phyloP scores from a whole-genome alignment of 1,139 yeast species.

The Debaryomycetaceae sp. region DNA sequence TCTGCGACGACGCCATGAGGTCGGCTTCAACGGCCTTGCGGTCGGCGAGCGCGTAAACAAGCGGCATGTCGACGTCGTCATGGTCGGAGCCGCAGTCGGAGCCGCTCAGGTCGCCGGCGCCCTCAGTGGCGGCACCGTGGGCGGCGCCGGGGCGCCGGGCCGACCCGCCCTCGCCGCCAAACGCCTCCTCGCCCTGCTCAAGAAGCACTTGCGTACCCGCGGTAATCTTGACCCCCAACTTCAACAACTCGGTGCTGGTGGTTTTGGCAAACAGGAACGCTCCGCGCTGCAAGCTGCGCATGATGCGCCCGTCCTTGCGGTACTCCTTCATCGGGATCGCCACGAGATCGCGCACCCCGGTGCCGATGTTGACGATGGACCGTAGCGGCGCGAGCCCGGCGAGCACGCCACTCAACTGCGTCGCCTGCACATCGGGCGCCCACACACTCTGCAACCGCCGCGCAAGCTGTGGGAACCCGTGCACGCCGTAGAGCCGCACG shows the following conservation, averaged over 20 bases:
- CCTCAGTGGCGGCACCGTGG: conserved; percentile 5
- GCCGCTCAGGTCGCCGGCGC: conserved; percentile 8
- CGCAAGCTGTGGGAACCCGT: conserved; percentile 65
- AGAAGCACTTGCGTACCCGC: conserved; percentile 83
- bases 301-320: conserved; percentile 63
- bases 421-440: conserved; percentile 80
- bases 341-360: conserved; percentile 71
- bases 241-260: conserved; percentile 76
- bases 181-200: conserved; percentile 72
- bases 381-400: conserved; percentile 82
- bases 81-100: conserved; percentile 7
- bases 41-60: conserved; percentile 5
- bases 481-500: conserved; percentile 66
- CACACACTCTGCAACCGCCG: conserved; percentile 59
- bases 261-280: conserved; percentile 72
- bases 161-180: conserved; percentile 64
- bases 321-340: conserved; percentile 74
- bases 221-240: conserved; percentile 80
- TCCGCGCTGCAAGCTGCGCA: conserved; percentile 73
- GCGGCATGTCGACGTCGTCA: no score
- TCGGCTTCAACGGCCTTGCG: conserved; percentile 9
- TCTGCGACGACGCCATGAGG: conserved; percentile 22
- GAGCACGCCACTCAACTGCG: conserved; percentile 74
- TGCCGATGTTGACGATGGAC: conserved; percentile 72
- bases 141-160: conserved; percentile 23